Evolutionary conservation across 2,329 filamentous ascomycete genomes (phyloP), one percentile per base, ranked within the genome.

Genomic region (Neofusicoccum ribis): DNA sequence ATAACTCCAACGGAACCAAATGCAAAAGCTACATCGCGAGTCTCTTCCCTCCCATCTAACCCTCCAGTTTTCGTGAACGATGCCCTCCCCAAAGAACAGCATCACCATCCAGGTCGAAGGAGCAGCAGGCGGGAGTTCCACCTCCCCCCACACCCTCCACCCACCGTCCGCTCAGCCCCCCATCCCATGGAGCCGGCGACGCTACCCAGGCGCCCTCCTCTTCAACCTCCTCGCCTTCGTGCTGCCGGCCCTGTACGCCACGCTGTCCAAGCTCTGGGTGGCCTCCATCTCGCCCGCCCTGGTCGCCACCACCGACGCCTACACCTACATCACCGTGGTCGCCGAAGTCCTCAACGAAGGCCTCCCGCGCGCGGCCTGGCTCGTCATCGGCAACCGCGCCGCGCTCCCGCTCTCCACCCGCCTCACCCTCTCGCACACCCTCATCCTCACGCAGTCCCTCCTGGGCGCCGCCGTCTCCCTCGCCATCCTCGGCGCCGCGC

Each of bases 291-390:
- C 91, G 73, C 77, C 84, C 0, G 8, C n/a, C 0, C 79, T 85
- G 67, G 86, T 90, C 1, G 86, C 84, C 17, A 89, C 86, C 0
- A 89, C 86, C 0, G 87, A 90, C 65, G 79, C 83, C 0, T 91
- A 89, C 74, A 91, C 88, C 0, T 92, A 92, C 73, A 90, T 92
- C 66, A 83, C 84, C 27, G 83, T 87, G 0, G 81, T 91, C 0
- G 85, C 84, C 1, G 87, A 92, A 72, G 88, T 91, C 0, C 75
- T 92, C n/a, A 92, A 92, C 68, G 89, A 92, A 72, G 89, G 89
- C 0, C 84, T 92, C 0, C 89, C 89, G 0, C 82, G 89, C 23
- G 86, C 88, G 0, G 83, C 88, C 0, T 92, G 87, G 85, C 80
- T 88, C 7, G 83, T 90, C 65, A 91, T 92, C 65, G 89, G 88